Conservation (phyloP, 139 green algal species). For the Desmodesmus armatus region DNA sequence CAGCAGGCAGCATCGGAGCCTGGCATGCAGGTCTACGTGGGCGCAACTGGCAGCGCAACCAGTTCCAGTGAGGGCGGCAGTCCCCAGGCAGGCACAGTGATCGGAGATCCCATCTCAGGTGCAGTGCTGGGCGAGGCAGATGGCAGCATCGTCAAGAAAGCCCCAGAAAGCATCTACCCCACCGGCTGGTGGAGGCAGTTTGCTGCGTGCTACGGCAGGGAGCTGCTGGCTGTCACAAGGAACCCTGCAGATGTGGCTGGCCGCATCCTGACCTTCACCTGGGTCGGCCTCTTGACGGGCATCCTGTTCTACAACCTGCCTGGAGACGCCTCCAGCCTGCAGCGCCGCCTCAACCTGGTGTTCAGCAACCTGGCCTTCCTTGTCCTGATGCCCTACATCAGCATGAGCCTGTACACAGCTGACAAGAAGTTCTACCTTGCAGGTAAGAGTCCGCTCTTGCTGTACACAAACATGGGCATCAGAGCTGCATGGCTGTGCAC, state of each 20-base stretch:
- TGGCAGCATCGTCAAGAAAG: too few species aligned
- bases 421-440: slow-evolving; percentile 59
- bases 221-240: slow-evolving; percentile 49
- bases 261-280: slow-evolving; percentile 54
- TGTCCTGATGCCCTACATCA: slow-evolving; percentile 58
- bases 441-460: too few species aligned
- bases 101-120: too few species aligned
- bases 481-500: too few species aligned
- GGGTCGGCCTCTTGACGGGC: slow-evolving; percentile 55
- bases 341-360: slow-evolving; percentile 25
- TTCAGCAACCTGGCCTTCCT: slow-evolving; percentile 18
- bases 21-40: too few species aligned
- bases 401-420: slow-evolving; percentile 55
- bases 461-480: too few species aligned
- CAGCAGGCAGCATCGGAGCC: background rate
- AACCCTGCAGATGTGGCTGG: slow-evolving; percentile 62
- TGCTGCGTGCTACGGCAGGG: slow-evolving; percentile 21
- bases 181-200: slow-evolving; percentile 43
- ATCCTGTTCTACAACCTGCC: slow-evolving; percentile 54
- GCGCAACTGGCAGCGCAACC: too few species aligned
- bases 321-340: background rate
- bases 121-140: too few species aligned
- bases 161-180: slow-evolving; percentile 8
- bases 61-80: too few species aligned
- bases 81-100: too few species aligned